phyloP scores from a whole-genome alignment of 768 basidiomycete species.

The Leucosporidium scottii region DNA sequence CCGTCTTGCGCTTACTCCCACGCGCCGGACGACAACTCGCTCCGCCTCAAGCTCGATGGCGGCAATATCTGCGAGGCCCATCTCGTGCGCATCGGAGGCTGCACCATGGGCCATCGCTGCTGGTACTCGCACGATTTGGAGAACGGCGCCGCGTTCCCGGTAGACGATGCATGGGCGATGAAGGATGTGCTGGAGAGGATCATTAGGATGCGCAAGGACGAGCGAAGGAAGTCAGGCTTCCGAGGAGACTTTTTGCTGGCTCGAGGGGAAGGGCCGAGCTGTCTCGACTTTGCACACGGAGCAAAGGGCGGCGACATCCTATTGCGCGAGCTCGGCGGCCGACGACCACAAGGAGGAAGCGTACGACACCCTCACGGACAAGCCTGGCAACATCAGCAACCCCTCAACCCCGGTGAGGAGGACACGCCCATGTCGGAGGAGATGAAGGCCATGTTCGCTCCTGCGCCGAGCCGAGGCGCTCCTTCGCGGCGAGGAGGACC shows the following conservation, averaged over 20 bases:
- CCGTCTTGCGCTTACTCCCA: neutral
- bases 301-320: neutral
- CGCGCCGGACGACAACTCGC: neutral
- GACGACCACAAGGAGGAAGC: neutral
- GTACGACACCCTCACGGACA: neutral
- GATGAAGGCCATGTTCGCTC: neutral
- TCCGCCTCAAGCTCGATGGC: neutral
- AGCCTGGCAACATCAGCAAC: neutral
- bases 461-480: too few relatives aligned
- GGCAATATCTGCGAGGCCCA: slow-evolving; percentile 2
- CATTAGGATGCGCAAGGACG: slow-evolving; percentile 1
- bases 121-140: neutral
- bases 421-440: neutral
- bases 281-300: neutral
- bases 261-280: neutral
- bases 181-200: neutral
- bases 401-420: neutral
- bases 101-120: neutral
- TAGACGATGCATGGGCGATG: neutral
- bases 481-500: too few relatives aligned
- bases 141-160: neutral
- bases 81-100: neutral
- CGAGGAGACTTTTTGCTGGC: neutral
- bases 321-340: neutral
- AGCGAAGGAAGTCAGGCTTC: neutral